Evolutionary conservation across 2,329 filamentous ascomycete species (phyloP).

Genomic region (Stemphylium vesicarium): DNA sequence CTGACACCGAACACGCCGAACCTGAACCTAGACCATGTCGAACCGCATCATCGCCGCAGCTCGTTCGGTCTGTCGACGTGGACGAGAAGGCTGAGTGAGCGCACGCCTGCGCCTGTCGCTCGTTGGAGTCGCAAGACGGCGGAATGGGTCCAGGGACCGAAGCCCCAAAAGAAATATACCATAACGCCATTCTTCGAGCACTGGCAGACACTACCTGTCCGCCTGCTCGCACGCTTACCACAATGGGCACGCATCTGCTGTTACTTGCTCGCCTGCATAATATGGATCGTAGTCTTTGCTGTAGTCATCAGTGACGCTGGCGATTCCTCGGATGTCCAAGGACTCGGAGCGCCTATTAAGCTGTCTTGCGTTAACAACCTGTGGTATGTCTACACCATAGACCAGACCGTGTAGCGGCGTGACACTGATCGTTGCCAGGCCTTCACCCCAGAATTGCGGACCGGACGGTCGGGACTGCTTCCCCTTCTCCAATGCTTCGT

Average conservation of each 20-base stretch:
- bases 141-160: slow-evolving; percentile 56
- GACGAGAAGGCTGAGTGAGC: slow-evolving; percentile 18
- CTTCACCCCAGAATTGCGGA: slow-evolving; percentile 51
- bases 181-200: slow-evolving; percentile 64
- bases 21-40: neutral
- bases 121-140: slow-evolving; percentile 27
- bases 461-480: slow-evolving; percentile 63
- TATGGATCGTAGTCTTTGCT: slow-evolving; percentile 73
- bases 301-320: slow-evolving; percentile 69
- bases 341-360: slow-evolving; percentile 69
- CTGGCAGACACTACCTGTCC: slow-evolving; percentile 70
- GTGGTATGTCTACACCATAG: slow-evolving; percentile 58
- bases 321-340: slow-evolving; percentile 64
- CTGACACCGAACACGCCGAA: neutral
- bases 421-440: slow-evolving; percentile 22
- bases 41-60: slow-evolving; percentile 5
- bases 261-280: slow-evolving; percentile 62
- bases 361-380: slow-evolving; percentile 72
- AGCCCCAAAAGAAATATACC: slow-evolving; percentile 50
- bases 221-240: slow-evolving; percentile 65
- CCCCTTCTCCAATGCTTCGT: slow-evolving; percentile 59
- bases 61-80: slow-evolving; percentile 3
- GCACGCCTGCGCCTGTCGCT: slow-evolving; percentile 25
- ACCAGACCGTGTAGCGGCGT: slow-evolving; percentile 14
- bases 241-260: slow-evolving; percentile 62